Evolutionary conservation across 2,329 filamentous ascomycete species (phyloP), one percentile per base, ranked within the genome.

Genomic region (Trichoderma harzianum): DNA sequence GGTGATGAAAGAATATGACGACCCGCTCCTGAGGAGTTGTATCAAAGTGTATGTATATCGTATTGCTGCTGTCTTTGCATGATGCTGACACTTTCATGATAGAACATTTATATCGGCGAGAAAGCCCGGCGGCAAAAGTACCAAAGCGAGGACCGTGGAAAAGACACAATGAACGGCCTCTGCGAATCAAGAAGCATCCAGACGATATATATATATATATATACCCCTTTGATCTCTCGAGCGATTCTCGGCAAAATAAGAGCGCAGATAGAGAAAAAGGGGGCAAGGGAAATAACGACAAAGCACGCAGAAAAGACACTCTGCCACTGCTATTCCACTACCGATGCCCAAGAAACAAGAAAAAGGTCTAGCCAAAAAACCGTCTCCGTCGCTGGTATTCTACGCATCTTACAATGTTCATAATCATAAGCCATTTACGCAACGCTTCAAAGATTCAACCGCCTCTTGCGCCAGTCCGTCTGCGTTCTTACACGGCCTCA

Each of bases 401-500:
- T 70, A 70, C 39, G 67, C 18, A 30, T 53, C 67, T 66, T 26
- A 39, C 47, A 26, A 32, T 58, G 14, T 57, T 51, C 36, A 36
- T 70, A 51, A 76, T 28, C 32, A 67, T 73, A 68, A 21, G 73
- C 75, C 75, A 69, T 73, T 72, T 69, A 75, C 74, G 65, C 47
- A 60, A 39, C 53, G 28, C 26, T 51, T 30, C 36, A n/a, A n/a
- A n/a, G 8, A 24, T 34, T n/a, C 53, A 51, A 16, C 53, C 47
- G 14, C 7, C 65, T 26, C 34, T 10, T 60, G 21, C 55, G 55
- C 55, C 36, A 16, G 32, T 43, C 53, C 53, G 26, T 26, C n/a
- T 24, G 21, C 8, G 12, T 51, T 51, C 30, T 72, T 76, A 79
- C 72, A 93, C 90, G n/a, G 90, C 93, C 81, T 94, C 92, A 73